Base-by-base conservation (phyloP, 495 filamentous ascomycete genomes). In the Neurospora sp. region DNA sequence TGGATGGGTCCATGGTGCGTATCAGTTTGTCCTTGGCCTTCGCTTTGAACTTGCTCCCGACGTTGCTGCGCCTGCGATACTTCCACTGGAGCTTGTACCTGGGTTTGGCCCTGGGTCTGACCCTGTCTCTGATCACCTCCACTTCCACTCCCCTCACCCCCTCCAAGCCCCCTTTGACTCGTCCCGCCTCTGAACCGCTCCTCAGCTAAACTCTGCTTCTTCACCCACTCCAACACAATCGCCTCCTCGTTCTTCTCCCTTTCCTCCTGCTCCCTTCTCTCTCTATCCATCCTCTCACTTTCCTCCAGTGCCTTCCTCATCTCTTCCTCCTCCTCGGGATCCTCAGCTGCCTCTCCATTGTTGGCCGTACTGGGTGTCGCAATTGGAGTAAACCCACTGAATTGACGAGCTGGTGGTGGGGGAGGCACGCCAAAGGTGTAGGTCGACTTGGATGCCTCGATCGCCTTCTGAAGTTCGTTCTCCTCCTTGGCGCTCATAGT, bases 141-240 rank as follows among this genome's bases (percentile, higher is more conserved):
- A 69, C 35, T 74, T 76, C 22, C 48, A 70, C 69, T 73, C 40
- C 73, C 45, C 4, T 42, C 68, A 16, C 44, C 71, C 7, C n/a
- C 70, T 8, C 14, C 27, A 10, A 70, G 73, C 8, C 27, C 73
- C 70, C 61, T 79, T 77, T 8, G 75, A 71, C 69, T 76, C 35
- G 35, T 37, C 71, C 17, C 72, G 76, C 74, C 74, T 77, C 44
- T 81, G 78, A 77, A 86, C 74, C 87, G 84, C 70, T 88, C 87
- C 81, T 94, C 92, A 0, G 86, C 85, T 27, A 93, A 76, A 80
- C 92, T 93, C 81, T 93, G 91, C 80, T 87, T 89, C 83, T 89
- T 92, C n/a, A 93, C 85, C 79, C 92, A 92, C 73, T 93, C 90
- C 78, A 94, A 76, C 37, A 94, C 86, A 73, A 92, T 87, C 39